These are phyloP conservation scores for Ophiostoma australiae DNA, from an alignment of 2,329 filamentous ascomycete species.

Conservation along the genomic window DNA sequence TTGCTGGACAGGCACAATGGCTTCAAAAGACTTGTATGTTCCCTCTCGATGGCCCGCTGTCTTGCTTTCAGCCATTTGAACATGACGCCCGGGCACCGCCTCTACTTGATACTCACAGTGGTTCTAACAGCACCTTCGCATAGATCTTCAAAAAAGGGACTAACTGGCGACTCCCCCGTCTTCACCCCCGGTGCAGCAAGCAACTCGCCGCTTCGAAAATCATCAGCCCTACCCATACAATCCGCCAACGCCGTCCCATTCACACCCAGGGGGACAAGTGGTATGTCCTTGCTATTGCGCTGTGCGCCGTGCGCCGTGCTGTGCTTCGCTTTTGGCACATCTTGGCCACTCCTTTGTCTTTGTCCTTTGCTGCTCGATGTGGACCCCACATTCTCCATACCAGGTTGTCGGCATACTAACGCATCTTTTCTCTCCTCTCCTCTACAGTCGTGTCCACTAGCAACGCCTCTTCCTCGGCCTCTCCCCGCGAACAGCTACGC, in stretches of 20 bases:
- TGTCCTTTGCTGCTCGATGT: background rate
- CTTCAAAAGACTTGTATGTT: conserved; percentile 22
- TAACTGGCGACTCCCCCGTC: conserved; percentile 94
- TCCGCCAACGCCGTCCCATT: conserved; percentile 85
- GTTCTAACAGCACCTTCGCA: background rate
- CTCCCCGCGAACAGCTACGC: conserved; percentile 22
- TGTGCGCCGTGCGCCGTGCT: background rate
- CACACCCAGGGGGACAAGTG: conserved; percentile 60
- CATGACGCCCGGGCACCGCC: background rate
- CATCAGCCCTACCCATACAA: conserved; percentile 78
- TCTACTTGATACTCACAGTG: background rate
- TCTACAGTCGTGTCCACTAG: conserved; percentile 24
- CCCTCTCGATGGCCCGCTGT: background rate
- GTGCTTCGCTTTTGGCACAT: background rate
- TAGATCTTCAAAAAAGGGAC: conserved; percentile 58
- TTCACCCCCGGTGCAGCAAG: conserved; percentile 67
- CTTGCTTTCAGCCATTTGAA: background rate
- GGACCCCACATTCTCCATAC: conserved; percentile 10
- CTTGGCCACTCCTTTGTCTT: background rate
- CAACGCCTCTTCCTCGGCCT: conserved; percentile 25
- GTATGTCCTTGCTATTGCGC: conserved; percentile 32
- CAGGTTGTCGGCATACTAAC: conserved; percentile 4
- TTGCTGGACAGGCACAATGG: conserved; percentile 21
- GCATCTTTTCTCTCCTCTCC: background rate
- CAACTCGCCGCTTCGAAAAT: conserved; percentile 44